Base-by-base conservation (phyloP, 2,329 filamentous ascomycete genomes). In the Scytalidium sp. region DNA sequence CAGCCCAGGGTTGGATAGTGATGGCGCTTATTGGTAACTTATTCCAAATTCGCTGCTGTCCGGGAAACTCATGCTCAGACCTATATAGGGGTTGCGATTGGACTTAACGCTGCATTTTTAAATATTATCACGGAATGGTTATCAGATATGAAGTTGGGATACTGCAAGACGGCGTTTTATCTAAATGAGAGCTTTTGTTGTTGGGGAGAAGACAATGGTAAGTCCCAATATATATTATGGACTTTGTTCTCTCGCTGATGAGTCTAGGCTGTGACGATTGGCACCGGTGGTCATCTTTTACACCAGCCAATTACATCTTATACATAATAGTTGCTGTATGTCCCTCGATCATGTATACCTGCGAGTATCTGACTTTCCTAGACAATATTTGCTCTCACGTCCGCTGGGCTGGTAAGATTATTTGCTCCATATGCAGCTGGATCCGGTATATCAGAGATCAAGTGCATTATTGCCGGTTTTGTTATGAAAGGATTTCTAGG, bases 401-500 rank as follows among this genome's bases (percentile, higher is more conserved):
- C 92, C 2, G 92, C 92, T 1, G 84, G 80, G 32, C 76, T 99
- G 39, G 94, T 99, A 64, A 94, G 90, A 66, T 84, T 83, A 1
- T 97, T 94, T 69, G 92, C 94, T 3, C 94, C 94, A 0, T 99
- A 99, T 67, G 94, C 94, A 10, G 94, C 94, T 27, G 94, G 94
- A 15, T 96, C 90, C 11, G 94, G 94, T 39, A 99, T 99, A 51
- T 97, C 91, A 11, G 94, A 99, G 73, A 99, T 99, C 78, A 99
- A 99, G 70, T 96, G 91, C 70, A 97, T 99, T 65, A 96, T 99
- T 64, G 94, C 93, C 3, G 94, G 94, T 3, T 99, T 99, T 66
- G 90, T 97, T 45, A 99, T 99, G 94, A 97, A 97, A 70, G 94
- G 92, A 0, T 99, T 99, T 64, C 78, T 99, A 15, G 91, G 93